Percentiles rank a stretch among this genome's conserved stretches.
Evolutionary conservation across 31 red algal genomes (phyloP).

Genomic region (Odonthalia washingtoniensis): DNA sequence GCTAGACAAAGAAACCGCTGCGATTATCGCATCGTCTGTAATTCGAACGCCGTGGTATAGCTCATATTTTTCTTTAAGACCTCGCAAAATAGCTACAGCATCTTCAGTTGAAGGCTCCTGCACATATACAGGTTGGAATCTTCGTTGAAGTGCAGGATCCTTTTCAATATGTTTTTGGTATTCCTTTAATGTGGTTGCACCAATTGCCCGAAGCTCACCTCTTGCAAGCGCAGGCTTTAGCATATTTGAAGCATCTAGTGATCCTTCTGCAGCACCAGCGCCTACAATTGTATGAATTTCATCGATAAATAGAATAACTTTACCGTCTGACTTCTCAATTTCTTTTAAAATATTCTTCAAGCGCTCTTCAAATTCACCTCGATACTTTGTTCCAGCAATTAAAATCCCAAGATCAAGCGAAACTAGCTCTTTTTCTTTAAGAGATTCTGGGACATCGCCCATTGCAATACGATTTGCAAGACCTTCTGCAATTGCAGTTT

Average conservation of each 20-base stretch:
- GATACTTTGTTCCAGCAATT: conserved; percentile 98
- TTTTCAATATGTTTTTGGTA: conserved; percentile 99
- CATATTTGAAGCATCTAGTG: conserved; percentile 99
- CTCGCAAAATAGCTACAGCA: conserved; percentile 95
- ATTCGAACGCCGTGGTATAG: conserved; percentile 94
- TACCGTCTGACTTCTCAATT: conserved; percentile 75
- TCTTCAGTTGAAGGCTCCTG: conserved; percentile 96
- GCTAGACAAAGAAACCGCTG: conserved; percentile 68
- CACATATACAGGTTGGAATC: conserved; percentile 97
- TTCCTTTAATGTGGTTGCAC: conserved; percentile 98
- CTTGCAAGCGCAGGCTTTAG: conserved; percentile 98
- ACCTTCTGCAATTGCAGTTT: conserved; percentile 99
- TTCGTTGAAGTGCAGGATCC: conserved; percentile 96
- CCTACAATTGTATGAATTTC: conserved; percentile 99
- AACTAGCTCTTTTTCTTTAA: conserved; percentile 79
- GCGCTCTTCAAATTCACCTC: conserved; percentile 99
- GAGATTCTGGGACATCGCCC: conserved; percentile 91
- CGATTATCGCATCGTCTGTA: conserved; percentile 71
- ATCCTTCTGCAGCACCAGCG: conserved; percentile 97
- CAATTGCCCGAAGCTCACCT: conserved; percentile 99
- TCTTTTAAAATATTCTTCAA: conserved; percentile 98
- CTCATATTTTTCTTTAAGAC: conserved; percentile 99
- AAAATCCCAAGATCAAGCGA: conserved; percentile 96
- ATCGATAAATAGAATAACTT: conserved; percentile 99
- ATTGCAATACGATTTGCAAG: conserved; percentile 97